Conservation (phyloP, 345 rosid genomes). For the Orychophragmus violaceus region DNA sequence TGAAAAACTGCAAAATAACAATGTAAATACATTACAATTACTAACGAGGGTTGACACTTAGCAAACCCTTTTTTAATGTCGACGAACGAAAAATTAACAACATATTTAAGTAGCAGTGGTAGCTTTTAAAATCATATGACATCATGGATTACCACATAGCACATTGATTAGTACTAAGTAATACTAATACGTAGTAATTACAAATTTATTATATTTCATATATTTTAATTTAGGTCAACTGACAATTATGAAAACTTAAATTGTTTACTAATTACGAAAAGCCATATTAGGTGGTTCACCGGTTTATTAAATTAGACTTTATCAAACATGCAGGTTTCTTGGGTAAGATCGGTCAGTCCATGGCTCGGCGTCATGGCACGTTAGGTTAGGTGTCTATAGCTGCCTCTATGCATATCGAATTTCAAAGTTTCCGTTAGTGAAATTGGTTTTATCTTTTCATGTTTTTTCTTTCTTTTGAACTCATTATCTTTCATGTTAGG, state of each 20-base stretch:
- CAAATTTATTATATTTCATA: neutral
- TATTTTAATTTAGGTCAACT: constrained; percentile 9
- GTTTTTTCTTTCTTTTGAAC: too few species aligned
- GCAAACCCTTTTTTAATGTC: neutral
- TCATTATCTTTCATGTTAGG: too few species aligned
- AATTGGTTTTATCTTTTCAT: neutral
- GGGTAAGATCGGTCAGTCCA: neutral
- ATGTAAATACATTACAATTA: too few species aligned
- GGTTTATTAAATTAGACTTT: neutral
- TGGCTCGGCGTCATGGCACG: neutral
- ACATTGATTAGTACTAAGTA: neutral
- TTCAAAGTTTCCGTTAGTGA: neutral
- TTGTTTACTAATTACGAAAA: constrained; percentile 18
- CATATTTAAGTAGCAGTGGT: neutral
- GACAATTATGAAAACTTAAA: neutral
- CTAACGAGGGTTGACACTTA: neutral
- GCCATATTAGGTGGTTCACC: constrained; percentile 2
- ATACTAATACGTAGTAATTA: constrained; percentile 1
- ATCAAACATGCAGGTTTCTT: neutral
- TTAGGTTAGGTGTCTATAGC: neutral
- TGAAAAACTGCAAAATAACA: neutral
- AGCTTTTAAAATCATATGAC: constrained; percentile 19
- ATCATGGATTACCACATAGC: constrained; percentile 26
- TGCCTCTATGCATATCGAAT: neutral
- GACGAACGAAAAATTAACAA: neutral